Percentiles rank a stretch among this genome's conserved stretches.
phyloP scores from a whole-genome alignment of 331 rosid genomes.

The Dryas integrifolia region DNA sequence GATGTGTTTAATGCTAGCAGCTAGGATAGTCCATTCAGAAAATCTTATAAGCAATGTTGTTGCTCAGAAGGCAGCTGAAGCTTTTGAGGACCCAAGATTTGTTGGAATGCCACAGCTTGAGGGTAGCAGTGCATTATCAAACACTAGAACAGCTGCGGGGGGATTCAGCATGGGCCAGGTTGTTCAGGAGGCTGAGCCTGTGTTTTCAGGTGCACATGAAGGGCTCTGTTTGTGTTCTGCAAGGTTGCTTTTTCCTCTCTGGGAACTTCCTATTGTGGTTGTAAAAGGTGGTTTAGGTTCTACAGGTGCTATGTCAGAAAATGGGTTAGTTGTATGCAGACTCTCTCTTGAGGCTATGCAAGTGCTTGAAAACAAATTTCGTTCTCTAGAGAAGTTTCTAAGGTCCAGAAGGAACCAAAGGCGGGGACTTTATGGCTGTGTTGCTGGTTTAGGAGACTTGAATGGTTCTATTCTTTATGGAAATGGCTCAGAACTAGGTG shows the following conservation, averaged over 20 bases:
- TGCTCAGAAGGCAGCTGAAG: slow-evolving; percentile 93
- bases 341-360: slow-evolving; percentile 88
- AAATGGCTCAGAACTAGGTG: slow-evolving; percentile 65
- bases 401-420: slow-evolving; percentile 91
- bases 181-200: slow-evolving; percentile 97
- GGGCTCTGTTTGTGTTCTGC: slow-evolving; percentile 94
- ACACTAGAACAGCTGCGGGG: slow-evolving; percentile 74
- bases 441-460: slow-evolving; percentile 87
- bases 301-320: slow-evolving; percentile 45
- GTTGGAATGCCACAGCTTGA: slow-evolving; percentile 99
- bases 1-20: slow-evolving; percentile 93
- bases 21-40: slow-evolving; percentile 79
- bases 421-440: slow-evolving; percentile 97
- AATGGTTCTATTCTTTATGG: slow-evolving; percentile 88
- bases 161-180: slow-evolving; percentile 99
- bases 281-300: slow-evolving; percentile 62
- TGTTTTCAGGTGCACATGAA: slow-evolving; percentile 96
- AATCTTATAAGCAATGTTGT: slow-evolving; percentile 66
- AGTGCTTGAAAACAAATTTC: slow-evolving; percentile 80
- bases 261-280: slow-evolving; percentile 92
- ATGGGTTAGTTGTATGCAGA: slow-evolving; percentile 74
- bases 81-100: slow-evolving; percentile 91
- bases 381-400: slow-evolving; percentile 74
- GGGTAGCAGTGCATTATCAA: slow-evolving; percentile 74
- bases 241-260: slow-evolving; percentile 86